Evolutionary conservation across 805 yeast species (phyloP), one percentile per base, ranked within the genome.

Genomic region (Wickerhamiella dianesei): DNA sequence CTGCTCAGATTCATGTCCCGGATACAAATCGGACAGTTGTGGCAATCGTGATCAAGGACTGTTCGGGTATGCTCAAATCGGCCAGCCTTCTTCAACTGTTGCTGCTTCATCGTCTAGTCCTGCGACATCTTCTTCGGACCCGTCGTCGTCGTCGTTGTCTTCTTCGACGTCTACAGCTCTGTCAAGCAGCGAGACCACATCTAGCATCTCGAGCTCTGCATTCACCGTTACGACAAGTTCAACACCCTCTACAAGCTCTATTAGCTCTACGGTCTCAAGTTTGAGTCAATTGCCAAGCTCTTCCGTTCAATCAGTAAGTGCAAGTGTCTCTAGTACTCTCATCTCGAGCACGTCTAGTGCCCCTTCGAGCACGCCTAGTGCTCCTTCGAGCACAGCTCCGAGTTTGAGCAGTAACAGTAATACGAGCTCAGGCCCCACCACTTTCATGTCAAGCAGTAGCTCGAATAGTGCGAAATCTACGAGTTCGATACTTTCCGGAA

Each of bases 51-150:
- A 59, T 2, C 49, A 64, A 37, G 75, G 73, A 0, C 64, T 67
- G n/a, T 79, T 58, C 55, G 83, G 79, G 1, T 79, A 79, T 58
- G 64, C 76, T 4, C 64, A 68, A 41, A 48, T 76, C 4, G 60
- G 58, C 2, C 56, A 56, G 29, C 65, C 70, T 3, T 54, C 59
- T 37, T 59, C 64, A 3, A 64, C 70, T 2, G 42, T 45, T 21
- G 41, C 48, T 3, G 57, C 54, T 0, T 48, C 58, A 14, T 14
- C 50, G 8, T 29, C 49, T 5, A 17, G 32, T n/a, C 17, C 50
- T 3, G 35, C 50, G 3, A 14, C 50, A 39, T 25, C 51, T 6
- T 36, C 56, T 2, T 37, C 58, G 8, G 6, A 55, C 2, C 36
- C 56, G 9, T 42, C 48, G 19, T 40, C 50, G 14, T 41, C 55